These are phyloP conservation scores for Xylaria sp. DNA, from an alignment of 2,329 filamentous ascomycete genomes.

Conservation along the genomic window DNA sequence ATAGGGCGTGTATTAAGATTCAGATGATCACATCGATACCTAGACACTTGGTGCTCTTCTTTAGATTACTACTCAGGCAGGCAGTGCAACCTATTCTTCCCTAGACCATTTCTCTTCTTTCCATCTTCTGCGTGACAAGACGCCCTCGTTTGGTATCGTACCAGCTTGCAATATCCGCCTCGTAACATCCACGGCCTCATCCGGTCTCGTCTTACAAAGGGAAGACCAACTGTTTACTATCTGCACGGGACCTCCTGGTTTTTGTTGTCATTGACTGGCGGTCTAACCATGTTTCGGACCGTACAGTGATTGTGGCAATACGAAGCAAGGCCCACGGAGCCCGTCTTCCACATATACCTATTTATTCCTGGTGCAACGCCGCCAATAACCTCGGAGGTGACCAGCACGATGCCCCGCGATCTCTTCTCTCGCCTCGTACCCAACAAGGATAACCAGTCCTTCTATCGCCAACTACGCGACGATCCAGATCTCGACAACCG, in stretches of 20 bases:
- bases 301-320: constrained; percentile 6
- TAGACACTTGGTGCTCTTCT: neutral
- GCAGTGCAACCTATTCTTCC: neutral
- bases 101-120: neutral
- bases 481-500: constrained; percentile 50
- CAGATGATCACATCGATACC: constrained; percentile 29
- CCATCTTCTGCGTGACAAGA: neutral
- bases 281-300: constrained; percentile 11
- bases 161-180: neutral
- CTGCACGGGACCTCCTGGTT: neutral
- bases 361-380: neutral
- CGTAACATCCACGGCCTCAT: constrained; percentile 1
- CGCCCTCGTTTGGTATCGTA: neutral
- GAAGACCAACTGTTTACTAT: neutral
- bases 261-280: neutral
- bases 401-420: constrained; percentile 51
- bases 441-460: constrained; percentile 48
- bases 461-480: constrained; percentile 57
- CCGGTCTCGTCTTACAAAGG: neutral
- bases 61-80: neutral
- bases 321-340: constrained; percentile 3
- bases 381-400: neutral
- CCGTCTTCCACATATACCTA: constrained; percentile 2
- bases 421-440: constrained; percentile 53
- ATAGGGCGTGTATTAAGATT: constrained; percentile 1